Conservation (phyloP, 805 yeast species). For the Yarrowia phangngaensis region DNA sequence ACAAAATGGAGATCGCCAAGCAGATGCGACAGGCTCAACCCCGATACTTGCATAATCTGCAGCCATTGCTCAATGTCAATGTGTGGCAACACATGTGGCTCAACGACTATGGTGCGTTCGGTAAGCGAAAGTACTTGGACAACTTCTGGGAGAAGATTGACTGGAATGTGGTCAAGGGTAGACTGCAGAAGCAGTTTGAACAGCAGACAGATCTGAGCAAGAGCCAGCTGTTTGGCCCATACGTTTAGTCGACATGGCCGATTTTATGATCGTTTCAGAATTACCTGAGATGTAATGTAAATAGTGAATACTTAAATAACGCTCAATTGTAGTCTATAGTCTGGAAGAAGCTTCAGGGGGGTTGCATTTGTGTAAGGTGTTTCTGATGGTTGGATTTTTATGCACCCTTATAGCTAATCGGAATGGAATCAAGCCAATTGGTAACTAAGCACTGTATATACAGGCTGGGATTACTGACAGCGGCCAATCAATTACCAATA, state of each 20-base stretch:
- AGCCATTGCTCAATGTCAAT: slow-evolving; percentile 69
- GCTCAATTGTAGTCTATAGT: no score
- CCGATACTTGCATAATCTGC: slow-evolving; percentile 25
- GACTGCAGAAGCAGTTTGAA: slow-evolving; percentile 21
- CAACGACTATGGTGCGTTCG: slow-evolving; percentile 76
- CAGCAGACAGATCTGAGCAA: slow-evolving; percentile 19
- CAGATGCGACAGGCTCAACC: slow-evolving; percentile 26
- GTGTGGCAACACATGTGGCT: slow-evolving; percentile 85
- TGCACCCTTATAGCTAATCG: no score
- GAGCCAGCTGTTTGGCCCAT: slow-evolving; percentile 24
- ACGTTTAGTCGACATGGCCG: no score
- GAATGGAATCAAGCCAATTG: no score
- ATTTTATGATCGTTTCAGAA: no score
- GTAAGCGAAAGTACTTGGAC: slow-evolving; percentile 66
- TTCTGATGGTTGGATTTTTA: no score
- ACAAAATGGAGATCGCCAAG: slow-evolving; percentile 19
- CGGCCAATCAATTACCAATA: no score
- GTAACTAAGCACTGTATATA: no score
- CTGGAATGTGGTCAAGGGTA: slow-evolving; percentile 53
- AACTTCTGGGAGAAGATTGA: slow-evolving; percentile 74
- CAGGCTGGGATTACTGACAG: no score
- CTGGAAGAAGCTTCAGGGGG: no score
- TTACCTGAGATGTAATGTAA: slow-evolving; percentile 2
- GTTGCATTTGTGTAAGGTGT: no score
- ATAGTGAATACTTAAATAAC: slow-evolving; percentile 10